A percentile compares a stretch with the other conserved stretches of the same genome.
These are phyloP conservation scores for Plenodomus lindquistii DNA, from an alignment of 2,329 filamentous ascomycete genomes.

Conservation along the genomic window DNA sequence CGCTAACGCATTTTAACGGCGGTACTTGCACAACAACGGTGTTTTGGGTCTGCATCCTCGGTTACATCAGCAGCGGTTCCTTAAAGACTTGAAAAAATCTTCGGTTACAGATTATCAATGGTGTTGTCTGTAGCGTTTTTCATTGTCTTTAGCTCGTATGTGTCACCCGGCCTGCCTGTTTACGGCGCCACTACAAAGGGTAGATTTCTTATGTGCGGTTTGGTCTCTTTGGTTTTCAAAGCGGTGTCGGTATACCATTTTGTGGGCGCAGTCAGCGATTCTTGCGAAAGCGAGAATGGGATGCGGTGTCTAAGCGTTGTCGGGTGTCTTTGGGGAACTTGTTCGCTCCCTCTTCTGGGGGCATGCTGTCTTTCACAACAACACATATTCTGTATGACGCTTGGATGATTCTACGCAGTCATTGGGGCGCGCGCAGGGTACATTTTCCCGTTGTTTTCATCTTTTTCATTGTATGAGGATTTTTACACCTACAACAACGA, in stretches of 20 bases:
- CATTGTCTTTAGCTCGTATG: conserved; percentile 31
- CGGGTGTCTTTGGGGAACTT: conserved; percentile 6
- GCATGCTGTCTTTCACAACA: conserved; percentile 32
- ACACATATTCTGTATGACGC: conserved; percentile 39
- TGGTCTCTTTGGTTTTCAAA: conserved; percentile 42
- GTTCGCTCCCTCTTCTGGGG: conserved; percentile 36
- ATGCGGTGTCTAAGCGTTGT: conserved; percentile 41
- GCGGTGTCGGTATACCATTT: conserved; percentile 18
- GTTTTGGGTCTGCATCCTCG: conserved; percentile 43
- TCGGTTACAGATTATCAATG: conserved; percentile 36
- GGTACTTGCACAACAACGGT: conserved; percentile 45
- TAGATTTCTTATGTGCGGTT: conserved; percentile 48
- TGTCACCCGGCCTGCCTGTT: conserved; percentile 33
- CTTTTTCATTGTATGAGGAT: conserved; percentile 41
- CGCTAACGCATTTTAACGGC: conserved; percentile 46
- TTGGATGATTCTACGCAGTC: conserved; percentile 46
- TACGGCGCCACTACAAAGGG: conserved; percentile 35
- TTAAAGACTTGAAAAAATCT: conserved; percentile 42
- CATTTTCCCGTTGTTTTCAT: conserved; percentile 24
- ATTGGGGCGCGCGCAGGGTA: conserved; percentile 35
- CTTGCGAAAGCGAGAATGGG: background rate
- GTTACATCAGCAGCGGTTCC: conserved; percentile 34
- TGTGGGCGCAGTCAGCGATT: background rate
- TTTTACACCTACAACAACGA: conserved; percentile 20
- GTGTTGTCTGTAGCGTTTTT: conserved; percentile 42